Conservation (phyloP, 345 rosid species). For the Nephelium lappaceum region DNA sequence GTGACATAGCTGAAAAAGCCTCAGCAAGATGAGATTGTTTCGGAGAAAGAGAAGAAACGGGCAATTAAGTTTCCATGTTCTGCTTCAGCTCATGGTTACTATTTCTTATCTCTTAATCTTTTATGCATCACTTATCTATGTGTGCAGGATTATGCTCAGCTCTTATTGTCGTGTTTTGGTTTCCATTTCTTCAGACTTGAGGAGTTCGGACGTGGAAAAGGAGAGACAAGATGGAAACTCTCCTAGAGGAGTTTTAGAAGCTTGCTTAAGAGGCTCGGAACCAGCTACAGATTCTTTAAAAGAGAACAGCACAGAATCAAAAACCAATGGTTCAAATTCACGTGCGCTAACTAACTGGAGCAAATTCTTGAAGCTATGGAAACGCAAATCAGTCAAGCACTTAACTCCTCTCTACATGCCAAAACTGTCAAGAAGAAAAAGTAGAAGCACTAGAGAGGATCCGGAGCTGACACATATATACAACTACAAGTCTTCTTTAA, state of each 20-base stretch:
- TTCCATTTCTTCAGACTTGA: constrained; percentile 45
- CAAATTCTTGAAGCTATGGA: constrained; percentile 71
- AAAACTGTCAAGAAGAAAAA: constrained; percentile 39
- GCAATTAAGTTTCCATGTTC: constrained; percentile 39
- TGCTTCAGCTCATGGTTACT: constrained; percentile 62
- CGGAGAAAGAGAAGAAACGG: constrained; percentile 35
- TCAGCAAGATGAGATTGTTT: constrained; percentile 21
- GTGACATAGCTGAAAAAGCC: constrained; percentile 27
- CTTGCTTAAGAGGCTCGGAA: constrained; percentile 41
- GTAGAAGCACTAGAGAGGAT: constrained; percentile 43
- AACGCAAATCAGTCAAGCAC: constrained; percentile 55
- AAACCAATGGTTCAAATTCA: constrained; percentile 28
- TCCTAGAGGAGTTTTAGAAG: constrained; percentile 74
- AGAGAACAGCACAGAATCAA: constrained; percentile 18
- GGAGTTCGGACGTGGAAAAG: constrained; percentile 44
- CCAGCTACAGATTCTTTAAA: constrained; percentile 19
- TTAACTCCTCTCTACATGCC: constrained; percentile 44
- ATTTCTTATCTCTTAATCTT: neutral
- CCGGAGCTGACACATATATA: constrained; percentile 53
- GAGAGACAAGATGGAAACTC: constrained; percentile 52
- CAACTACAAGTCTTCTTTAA: constrained; percentile 59
- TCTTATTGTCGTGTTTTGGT: constrained; percentile 11
- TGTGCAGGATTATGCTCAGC: constrained; percentile 11
- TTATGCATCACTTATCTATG: neutral
- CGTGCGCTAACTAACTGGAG: constrained; percentile 59